Percentiles rank a stretch among this genome's conserved stretches.
Evolutionary conservation across 192 early-diverging fungal genomes (phyloP).

Genomic region (Coemansia sp.): DNA sequence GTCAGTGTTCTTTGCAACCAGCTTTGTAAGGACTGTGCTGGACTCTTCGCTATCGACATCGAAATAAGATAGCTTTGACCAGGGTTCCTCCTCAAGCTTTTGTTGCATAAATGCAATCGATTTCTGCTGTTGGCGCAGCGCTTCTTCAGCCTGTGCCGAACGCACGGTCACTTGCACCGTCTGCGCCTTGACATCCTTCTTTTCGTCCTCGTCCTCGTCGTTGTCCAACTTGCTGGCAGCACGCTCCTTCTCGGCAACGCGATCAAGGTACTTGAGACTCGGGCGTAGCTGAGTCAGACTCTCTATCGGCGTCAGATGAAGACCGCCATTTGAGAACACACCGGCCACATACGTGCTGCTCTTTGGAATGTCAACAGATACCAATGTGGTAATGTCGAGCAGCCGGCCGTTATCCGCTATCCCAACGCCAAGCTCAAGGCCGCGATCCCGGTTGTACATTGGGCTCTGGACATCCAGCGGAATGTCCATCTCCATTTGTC

Average conservation of each 20-base stretch:
- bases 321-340: slow-evolving; percentile 72
- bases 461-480: slow-evolving; percentile 69
- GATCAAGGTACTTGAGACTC: slow-evolving; percentile 86
- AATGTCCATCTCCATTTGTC: slow-evolving; percentile 82
- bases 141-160: slow-evolving; percentile 63
- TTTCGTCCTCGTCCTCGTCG: slow-evolving; percentile 71
- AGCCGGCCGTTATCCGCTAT: slow-evolving; percentile 70
- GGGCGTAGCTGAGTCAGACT: slow-evolving; percentile 83
- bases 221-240: slow-evolving; percentile 67
- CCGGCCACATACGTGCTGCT: slow-evolving; percentile 85
- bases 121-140: slow-evolving; percentile 59
- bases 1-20: slow-evolving; percentile 36
- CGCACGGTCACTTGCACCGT: slow-evolving; percentile 58
- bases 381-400: slow-evolving; percentile 80
- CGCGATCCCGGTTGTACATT: slow-evolving; percentile 77
- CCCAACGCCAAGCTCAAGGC: slow-evolving; percentile 74
- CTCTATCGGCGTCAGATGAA: slow-evolving; percentile 82
- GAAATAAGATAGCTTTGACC: slow-evolving; percentile 67
- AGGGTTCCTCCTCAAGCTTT: slow-evolving; percentile 70
- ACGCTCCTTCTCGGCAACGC: slow-evolving; percentile 76
- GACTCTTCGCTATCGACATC: slow-evolving; percentile 52
- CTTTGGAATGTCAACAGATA: slow-evolving; percentile 73
- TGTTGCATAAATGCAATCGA: slow-evolving; percentile 58
- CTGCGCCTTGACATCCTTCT: slow-evolving; percentile 34
- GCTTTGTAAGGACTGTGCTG: slow-evolving; percentile 5